phyloP scores from a whole-genome alignment of 2,329 filamentous ascomycete species.

The Nemania sp. region DNA sequence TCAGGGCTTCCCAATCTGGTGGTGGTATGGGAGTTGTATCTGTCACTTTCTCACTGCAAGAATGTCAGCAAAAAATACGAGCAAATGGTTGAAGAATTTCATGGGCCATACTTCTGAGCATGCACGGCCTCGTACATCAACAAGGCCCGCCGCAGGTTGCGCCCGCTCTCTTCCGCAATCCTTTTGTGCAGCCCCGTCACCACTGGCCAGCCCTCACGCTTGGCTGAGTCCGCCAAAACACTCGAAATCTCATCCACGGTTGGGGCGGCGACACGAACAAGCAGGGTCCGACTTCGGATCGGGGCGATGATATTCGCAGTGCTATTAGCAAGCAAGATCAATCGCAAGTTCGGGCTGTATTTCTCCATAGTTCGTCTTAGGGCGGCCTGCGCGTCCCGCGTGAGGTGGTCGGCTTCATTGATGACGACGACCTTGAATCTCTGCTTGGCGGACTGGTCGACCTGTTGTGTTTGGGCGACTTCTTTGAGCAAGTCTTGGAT shows the following conservation, averaged over 20 bases:
- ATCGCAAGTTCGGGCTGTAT: constrained; percentile 89
- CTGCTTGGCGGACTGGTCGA: constrained; percentile 89
- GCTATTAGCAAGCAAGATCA: constrained; percentile 92
- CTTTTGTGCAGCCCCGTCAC: constrained; percentile 76
- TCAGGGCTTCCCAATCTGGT: constrained; percentile 94
- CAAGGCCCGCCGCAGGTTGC: constrained; percentile 86
- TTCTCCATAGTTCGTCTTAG: constrained; percentile 98
- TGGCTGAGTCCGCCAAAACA: constrained; percentile 70
- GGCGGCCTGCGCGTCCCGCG: constrained; percentile 91
- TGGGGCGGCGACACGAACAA: constrained; percentile 90
- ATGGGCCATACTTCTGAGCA: constrained; percentile 84
- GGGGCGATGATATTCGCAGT: constrained; percentile 99
- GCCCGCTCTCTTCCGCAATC: constrained; percentile 86
- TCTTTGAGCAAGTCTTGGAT: constrained; percentile 96
- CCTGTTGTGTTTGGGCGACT: constrained; percentile 97
- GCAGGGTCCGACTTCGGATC: constrained; percentile 86
- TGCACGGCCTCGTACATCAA: constrained; percentile 98
- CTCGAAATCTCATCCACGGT: constrained; percentile 81
- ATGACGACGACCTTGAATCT: constrained; percentile 98
- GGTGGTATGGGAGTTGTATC: constrained; percentile 89
- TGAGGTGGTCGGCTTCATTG: constrained; percentile 96
- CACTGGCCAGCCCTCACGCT: constrained; percentile 82
- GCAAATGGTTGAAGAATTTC: neutral
- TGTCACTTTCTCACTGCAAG: constrained; percentile 78
- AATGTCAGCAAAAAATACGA: constrained; percentile 36